Conservation (phyloP, 2,329 filamentous ascomycete species). For the Penicillium oxalicum region DNA sequence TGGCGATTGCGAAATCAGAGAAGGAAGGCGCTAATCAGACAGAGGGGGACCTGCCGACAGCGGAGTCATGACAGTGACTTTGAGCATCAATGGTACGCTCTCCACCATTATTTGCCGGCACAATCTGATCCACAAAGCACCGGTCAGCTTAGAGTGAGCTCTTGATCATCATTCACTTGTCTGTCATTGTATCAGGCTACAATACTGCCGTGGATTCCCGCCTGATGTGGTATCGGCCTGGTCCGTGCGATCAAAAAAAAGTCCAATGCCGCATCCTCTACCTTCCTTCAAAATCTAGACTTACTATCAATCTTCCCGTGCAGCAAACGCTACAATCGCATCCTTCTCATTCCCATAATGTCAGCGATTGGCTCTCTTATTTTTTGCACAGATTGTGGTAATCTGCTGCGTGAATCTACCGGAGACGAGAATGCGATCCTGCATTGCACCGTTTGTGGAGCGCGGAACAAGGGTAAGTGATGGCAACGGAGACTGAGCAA, state of each 20-base stretch:
- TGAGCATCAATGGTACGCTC: slow-evolving; percentile 17
- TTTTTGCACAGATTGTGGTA: slow-evolving; percentile 90
- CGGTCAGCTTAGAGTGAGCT: slow-evolving; percentile 6
- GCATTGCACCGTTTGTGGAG: slow-evolving; percentile 78
- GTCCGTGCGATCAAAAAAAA: slow-evolving; percentile 22
- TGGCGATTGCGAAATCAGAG: slow-evolving; percentile 18
- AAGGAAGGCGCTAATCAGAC: slow-evolving; percentile 20
- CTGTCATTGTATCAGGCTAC: slow-evolving; percentile 15
- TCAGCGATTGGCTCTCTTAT: slow-evolving; percentile 83
- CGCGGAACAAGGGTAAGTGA: slow-evolving; percentile 68
- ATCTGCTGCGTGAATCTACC: slow-evolving; percentile 74
- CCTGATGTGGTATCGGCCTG: slow-evolving; percentile 14
- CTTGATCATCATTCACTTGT: slow-evolving; percentile 10
- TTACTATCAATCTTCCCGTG: neutral
- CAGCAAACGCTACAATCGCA: neutral
- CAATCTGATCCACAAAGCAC: slow-evolving; percentile 2
- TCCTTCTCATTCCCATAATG: slow-evolving; percentile 49
- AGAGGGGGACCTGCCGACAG: slow-evolving; percentile 22
- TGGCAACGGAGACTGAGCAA: neutral
- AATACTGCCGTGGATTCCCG: slow-evolving; percentile 17
- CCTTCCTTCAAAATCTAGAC: neutral
- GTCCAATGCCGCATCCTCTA: slow-evolving; percentile 4
- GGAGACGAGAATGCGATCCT: slow-evolving; percentile 70
- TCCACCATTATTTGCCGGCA: slow-evolving; percentile 7
- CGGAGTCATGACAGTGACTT: slow-evolving; percentile 29